Conservation (phyloP, 1,284 basidiomycete species). For the Leccinum pallidistipes region DNA sequence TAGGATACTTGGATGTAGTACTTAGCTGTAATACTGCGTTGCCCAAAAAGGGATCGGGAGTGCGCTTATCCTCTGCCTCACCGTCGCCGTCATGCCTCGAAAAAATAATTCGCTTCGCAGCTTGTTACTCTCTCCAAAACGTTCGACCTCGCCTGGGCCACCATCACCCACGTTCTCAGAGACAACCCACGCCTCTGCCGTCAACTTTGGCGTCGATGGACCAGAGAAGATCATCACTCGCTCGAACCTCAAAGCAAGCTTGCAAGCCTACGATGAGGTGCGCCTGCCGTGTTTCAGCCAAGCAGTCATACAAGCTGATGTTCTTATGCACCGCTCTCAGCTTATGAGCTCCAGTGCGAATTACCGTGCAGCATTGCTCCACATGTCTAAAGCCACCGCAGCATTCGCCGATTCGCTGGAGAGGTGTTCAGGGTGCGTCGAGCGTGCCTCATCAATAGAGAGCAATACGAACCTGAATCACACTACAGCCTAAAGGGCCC, state of each 20-base stretch:
- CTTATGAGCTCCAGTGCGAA: constrained; percentile 77
- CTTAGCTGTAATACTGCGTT: neutral
- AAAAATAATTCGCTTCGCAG: constrained; percentile 58
- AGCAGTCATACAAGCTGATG: neutral
- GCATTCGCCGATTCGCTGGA: constrained; percentile 87
- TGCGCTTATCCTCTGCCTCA: constrained; percentile 11
- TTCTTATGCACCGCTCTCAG: constrained; percentile 41
- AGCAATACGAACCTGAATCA: constrained; percentile 4
- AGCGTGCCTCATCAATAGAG: neutral
- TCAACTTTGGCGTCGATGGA: constrained; percentile 70
- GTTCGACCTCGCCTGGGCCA: constrained; percentile 54
- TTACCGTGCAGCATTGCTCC: constrained; percentile 82
- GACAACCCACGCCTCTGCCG: constrained; percentile 70
- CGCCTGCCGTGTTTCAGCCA: constrained; percentile 25
- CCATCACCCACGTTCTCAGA: constrained; percentile 85
- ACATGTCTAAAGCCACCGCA: constrained; percentile 84
- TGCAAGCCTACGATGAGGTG: constrained; percentile 81
- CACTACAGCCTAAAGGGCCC: constrained; percentile 70
- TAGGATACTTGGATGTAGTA: constrained; percentile 14
- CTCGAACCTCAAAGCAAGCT: constrained; percentile 72
- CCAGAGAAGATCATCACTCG: constrained; percentile 83
- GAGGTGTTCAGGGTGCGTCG: constrained; percentile 72
- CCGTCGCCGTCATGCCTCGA: constrained; percentile 49
- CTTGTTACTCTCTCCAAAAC: constrained; percentile 52
- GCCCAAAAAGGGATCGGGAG: constrained; percentile 17